phyloP scores from a whole-genome alignment of 2,329 filamentous ascomycete species.

The Pyrenochaeta sp. region DNA sequence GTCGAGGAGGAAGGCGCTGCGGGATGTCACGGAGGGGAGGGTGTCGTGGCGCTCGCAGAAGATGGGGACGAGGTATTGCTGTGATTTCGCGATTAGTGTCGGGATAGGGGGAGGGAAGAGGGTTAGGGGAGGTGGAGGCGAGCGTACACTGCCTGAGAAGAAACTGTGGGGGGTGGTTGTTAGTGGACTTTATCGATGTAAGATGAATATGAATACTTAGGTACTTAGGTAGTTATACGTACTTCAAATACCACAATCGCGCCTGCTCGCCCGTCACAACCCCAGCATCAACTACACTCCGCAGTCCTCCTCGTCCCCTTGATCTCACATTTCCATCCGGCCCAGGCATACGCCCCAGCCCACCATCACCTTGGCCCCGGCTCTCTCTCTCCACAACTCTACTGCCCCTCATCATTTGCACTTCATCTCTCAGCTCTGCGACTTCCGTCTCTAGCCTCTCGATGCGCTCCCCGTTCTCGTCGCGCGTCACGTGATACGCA shows the following conservation, averaged over 20 bases:
- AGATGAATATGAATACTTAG: not conserved
- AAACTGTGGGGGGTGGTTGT: constrained; percentile 29
- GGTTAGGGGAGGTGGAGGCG: not conserved
- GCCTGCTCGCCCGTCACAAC: constrained; percentile 37
- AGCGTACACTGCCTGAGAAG: constrained; percentile 39
- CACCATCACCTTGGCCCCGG: too few species aligned
- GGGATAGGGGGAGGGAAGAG: too few species aligned
- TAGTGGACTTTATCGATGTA: constrained; percentile 7
- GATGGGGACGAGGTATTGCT: constrained; percentile 59
- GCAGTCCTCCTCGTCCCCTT: constrained; percentile 6
- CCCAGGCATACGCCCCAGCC: not conserved
- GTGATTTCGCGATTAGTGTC: constrained; percentile 5
- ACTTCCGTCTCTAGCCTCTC: constrained; percentile 39
- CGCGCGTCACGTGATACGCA: constrained; percentile 34
- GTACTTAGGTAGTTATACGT: too few species aligned
- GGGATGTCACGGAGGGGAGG: constrained; percentile 53
- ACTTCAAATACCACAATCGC: constrained; percentile 33
- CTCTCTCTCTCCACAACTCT: too few species aligned
- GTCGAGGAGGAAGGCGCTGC: constrained; percentile 61
- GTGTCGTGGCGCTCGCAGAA: constrained; percentile 57
- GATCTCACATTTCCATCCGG: not conserved
- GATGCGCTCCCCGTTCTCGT: constrained; percentile 31
- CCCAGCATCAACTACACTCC: constrained; percentile 33
- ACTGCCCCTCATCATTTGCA: constrained; percentile 2
- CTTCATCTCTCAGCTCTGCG: constrained; percentile 18